Evolutionary conservation across 2,329 filamentous ascomycete species (phyloP).

Genomic region (Sporothrix schenckii): DNA sequence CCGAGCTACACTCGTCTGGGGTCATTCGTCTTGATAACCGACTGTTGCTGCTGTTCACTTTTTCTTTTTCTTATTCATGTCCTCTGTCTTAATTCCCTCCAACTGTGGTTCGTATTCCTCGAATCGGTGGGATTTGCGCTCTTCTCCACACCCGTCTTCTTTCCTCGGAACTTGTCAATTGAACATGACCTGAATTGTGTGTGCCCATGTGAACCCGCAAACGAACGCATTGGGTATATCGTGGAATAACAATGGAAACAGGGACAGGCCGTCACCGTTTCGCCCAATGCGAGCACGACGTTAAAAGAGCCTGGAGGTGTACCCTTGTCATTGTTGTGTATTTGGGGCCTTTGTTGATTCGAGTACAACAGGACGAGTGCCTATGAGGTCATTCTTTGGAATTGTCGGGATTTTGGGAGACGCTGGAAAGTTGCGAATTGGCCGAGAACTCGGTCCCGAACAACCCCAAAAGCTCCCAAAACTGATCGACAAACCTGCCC

Average conservation of each 20-base stretch:
- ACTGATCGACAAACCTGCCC: constrained; percentile 9
- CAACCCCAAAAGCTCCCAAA: not conserved
- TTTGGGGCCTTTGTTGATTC: not conserved
- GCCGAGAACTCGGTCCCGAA: not conserved
- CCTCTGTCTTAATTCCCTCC: not conserved
- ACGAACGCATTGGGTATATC: not conserved
- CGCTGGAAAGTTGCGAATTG: not conserved
- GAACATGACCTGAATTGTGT: not conserved
- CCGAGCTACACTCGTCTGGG: not conserved
- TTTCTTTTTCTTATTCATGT: not conserved
- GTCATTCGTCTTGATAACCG: not conserved
- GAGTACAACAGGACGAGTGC: not conserved
- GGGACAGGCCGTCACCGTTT: constrained; percentile 11
- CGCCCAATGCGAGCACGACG: not conserved
- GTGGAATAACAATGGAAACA: not conserved
- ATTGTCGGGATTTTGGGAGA: not conserved
- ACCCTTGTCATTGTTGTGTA: not conserved
- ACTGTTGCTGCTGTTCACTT: too few species aligned
- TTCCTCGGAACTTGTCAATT: not conserved
- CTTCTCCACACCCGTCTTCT: not conserved
- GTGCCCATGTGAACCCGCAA: not conserved
- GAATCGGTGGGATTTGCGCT: not conserved
- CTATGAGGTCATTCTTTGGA: constrained; percentile 10
- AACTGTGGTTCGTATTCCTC: not conserved
- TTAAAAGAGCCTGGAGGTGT: not conserved